Evolutionary conservation across 83 land plant genomes (phyloP), one percentile per base, ranked within the genome.

Genomic region (Diphasiastrum complanatum): DNA sequence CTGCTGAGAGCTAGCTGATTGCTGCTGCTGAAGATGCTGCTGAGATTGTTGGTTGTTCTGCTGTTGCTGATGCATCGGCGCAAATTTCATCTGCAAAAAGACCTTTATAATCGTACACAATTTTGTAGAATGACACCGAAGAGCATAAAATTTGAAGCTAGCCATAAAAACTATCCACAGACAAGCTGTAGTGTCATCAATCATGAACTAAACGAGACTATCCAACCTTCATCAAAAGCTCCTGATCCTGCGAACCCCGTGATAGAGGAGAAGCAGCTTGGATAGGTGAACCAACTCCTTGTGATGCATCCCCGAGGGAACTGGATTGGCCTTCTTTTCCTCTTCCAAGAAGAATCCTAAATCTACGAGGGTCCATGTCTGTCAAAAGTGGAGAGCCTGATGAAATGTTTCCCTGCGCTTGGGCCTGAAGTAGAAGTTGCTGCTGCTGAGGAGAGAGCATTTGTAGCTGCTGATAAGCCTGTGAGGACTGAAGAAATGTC

Each of bases 191-290:
- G n/a, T n/a, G n/a, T 83, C 96, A 88, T 86, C 83, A 30, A 85
- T 62, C 45, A 83, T 45, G 69, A 83, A 69, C 4, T 89, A 87
- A 5, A 41, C 55, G 11, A 54, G 29, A 6, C 6, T 18, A 18
- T 5, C 14, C 4, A 54, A 54, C 58, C 58, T 54, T 54, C 33
- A 54, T 22, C 33, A 54, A 28, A 32, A 51, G 69, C 16, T 70
- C 73, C 53, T 70, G 73, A 50, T 61, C 47, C n/a, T n/a, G n/a
- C n/a, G 33, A 81, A 46, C 76, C 76, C 36, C 83, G 85, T n/a
- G 87, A 72, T 64, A 81, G 65, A 33, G 85, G 84, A 46, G 92
- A 83, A 72, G 73, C 81, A 66, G 95, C 72, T 40, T 84, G 86
- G 64, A 82, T 78, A 0, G 95, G 89, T 32, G 89, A 89, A 64